Evolutionary conservation across 805 yeast species (phyloP), one percentile per base, ranked within the genome.

Genomic region (Pichia insulana): DNA sequence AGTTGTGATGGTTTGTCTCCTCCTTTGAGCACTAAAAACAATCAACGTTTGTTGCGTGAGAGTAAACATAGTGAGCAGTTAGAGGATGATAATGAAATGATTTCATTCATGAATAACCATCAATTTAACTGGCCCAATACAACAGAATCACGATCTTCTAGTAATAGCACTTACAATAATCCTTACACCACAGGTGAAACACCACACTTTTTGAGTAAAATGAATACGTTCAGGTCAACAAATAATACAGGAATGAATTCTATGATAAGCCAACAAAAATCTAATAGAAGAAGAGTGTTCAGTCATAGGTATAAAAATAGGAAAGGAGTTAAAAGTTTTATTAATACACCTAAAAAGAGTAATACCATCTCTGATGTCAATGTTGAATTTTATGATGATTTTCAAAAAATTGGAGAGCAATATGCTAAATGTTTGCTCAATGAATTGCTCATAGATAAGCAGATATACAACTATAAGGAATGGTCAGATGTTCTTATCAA

Each of bases 391-490:
- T 40, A 55, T 39, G 64, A 59, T 42, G 64, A 60, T 36, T 60
- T 61, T 37, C 47, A 59, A 30, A 52, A 62, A 31, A 61, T 62
- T 7, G 62, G 64, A 32, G 63, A 66, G 30, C 59, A 53, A 12
- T 80, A 76, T 45, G 66, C 82, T 33, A 64, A 67, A n/a, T 63
- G 66, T 2, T 56, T 84, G 10, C 55, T 84, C 12, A 59, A 54
- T 7, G 94, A 85, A 56, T 70, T 78, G 12, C 63, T 86, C 34
- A 63, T 64, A 4, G 90, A 83, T 53, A 80, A 83, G 49, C 71
- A 68, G 3, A 64, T 83, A 3, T 62, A 63, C 3, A 60, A 72
- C 35, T 58, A 63, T 8, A 70, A 66, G 1, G 57, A 61, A n/a
- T 92, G 97, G 97, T 62, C 65, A 2, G 50, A 54, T 0, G 68